These are phyloP conservation scores for Colletotrichum tropicicola DNA, from an alignment of 2,329 filamentous ascomycete genomes.

Conservation along the genomic window DNA sequence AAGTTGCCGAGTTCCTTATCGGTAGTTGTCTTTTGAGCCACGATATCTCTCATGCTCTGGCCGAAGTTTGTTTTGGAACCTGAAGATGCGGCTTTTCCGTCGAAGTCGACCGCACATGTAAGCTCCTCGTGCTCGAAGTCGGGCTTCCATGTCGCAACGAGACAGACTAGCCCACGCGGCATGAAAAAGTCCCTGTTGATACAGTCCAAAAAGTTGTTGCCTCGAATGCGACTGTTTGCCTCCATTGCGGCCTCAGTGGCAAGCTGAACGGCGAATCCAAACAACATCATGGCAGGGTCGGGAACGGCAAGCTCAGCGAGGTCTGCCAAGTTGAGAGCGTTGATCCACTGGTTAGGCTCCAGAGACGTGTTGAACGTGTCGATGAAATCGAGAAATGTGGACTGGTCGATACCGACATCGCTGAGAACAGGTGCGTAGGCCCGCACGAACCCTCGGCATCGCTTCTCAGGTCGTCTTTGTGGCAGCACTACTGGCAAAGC, in stretches of 20 bases:
- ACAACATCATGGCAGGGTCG: constrained; percentile 48
- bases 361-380: constrained; percentile 54
- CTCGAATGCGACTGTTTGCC: constrained; percentile 47
- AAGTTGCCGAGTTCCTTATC: background rate
- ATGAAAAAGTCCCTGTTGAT: constrained; percentile 66
- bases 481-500: constrained; percentile 60
- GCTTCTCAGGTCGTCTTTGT: constrained; percentile 58
- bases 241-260: constrained; percentile 51
- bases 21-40: background rate
- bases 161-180: constrained; percentile 59
- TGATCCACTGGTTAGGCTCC: constrained; percentile 41
- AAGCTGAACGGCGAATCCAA: constrained; percentile 53
- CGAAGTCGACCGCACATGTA: constrained; percentile 41
- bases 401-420: constrained; percentile 55
- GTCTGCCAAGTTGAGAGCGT: constrained; percentile 52
- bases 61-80: background rate
- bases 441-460: constrained; percentile 59
- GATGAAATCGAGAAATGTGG: constrained; percentile 57
- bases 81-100: constrained; percentile 6
- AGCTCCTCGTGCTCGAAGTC: constrained; percentile 37
- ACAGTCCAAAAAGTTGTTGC: constrained; percentile 63
- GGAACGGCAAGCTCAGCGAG: constrained; percentile 48
- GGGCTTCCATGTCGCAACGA: constrained; percentile 62
- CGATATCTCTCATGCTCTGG: background rate
- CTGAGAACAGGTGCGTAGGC: constrained; percentile 60